These are phyloP conservation scores for Galerina sulciceps DNA, from an alignment of 768 basidiomycete species.

Conservation along the genomic window DNA sequence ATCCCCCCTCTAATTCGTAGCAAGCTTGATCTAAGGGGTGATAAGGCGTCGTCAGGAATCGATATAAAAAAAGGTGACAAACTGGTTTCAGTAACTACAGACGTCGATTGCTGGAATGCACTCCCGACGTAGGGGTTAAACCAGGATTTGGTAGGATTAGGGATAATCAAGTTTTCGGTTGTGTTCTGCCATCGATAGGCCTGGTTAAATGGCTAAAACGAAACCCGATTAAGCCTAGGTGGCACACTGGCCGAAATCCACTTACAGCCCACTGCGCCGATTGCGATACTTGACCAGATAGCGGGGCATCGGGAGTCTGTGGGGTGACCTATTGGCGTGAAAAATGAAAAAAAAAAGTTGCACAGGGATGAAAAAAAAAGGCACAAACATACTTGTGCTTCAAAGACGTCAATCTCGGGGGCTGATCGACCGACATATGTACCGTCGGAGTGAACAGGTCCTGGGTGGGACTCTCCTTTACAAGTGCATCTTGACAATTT, in stretches of 20 bases:
- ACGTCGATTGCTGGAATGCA: slow-evolving; percentile 83
- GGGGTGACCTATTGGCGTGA: slow-evolving; percentile 31
- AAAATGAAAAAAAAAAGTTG: slow-evolving; percentile 1
- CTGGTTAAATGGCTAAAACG: slow-evolving; percentile 72
- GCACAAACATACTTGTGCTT: slow-evolving; percentile 61
- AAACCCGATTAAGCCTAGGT: slow-evolving; percentile 2
- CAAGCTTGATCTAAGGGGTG: slow-evolving; percentile 61
- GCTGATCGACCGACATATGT: slow-evolving; percentile 81
- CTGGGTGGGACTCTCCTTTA: slow-evolving; percentile 83
- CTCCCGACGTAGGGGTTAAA: slow-evolving; percentile 78
- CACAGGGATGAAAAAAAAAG: neutral
- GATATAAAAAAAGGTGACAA: slow-evolving; percentile 17
- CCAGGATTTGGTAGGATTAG: slow-evolving; percentile 49
- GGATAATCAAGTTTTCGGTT: slow-evolving; percentile 58
- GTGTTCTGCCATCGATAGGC: slow-evolving; percentile 73
- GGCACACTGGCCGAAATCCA: slow-evolving; percentile 15
- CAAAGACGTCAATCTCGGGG: slow-evolving; percentile 91
- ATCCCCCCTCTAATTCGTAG: slow-evolving; percentile 58
- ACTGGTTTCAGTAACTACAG: slow-evolving; percentile 67
- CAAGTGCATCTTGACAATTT: slow-evolving; percentile 90
- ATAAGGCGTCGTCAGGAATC: neutral
- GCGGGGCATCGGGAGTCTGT: slow-evolving; percentile 20
- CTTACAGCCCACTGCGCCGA: slow-evolving; percentile 82
- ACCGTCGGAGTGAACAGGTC: slow-evolving; percentile 78
- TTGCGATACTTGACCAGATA: slow-evolving; percentile 71